Evolutionary conservation across 192 early-diverging fungal species (phyloP).

Genomic region (Backusella parvicylindrica): DNA sequence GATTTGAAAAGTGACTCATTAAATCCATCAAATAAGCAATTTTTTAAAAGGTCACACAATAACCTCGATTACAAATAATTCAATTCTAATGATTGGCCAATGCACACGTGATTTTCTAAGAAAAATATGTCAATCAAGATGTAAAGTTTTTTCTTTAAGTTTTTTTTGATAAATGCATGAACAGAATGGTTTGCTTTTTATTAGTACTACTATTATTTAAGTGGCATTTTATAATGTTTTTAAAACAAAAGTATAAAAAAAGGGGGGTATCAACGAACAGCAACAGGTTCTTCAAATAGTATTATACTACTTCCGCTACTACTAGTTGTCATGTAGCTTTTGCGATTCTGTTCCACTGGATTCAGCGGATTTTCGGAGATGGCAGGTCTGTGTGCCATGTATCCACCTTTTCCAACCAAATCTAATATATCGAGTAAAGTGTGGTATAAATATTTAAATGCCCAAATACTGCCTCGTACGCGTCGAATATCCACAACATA

Average conservation of each 20-base stretch:
- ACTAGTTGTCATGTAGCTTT: constrained; percentile 11
- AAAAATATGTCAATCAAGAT: neutral
- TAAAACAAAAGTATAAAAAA: neutral
- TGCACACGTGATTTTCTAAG: neutral
- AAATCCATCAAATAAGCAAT: neutral
- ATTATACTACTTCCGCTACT: constrained; percentile 9
- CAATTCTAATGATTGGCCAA: neutral
- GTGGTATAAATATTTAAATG: constrained; percentile 77
- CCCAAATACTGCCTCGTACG: constrained; percentile 71
- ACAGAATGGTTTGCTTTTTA: constrained; percentile 1
- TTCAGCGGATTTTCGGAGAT: neutral
- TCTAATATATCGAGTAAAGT: constrained; percentile 48
- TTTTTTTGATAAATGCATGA: neutral
- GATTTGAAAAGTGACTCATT: constrained; percentile 1
- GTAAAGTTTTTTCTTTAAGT: neutral
- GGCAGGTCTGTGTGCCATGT: constrained; percentile 8
- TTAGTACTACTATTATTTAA: neutral
- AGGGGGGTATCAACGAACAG: constrained; percentile 1
- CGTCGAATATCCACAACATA: constrained; percentile 74
- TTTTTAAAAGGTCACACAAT: neutral
- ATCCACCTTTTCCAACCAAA: constrained; percentile 39
- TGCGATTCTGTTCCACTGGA: neutral
- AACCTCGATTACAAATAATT: neutral
- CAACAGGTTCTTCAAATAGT: constrained; percentile 4
- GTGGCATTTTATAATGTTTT: neutral